phyloP scores from a whole-genome alignment of 352 stramenopile genomes.

The Lagenidium sp. region DNA sequence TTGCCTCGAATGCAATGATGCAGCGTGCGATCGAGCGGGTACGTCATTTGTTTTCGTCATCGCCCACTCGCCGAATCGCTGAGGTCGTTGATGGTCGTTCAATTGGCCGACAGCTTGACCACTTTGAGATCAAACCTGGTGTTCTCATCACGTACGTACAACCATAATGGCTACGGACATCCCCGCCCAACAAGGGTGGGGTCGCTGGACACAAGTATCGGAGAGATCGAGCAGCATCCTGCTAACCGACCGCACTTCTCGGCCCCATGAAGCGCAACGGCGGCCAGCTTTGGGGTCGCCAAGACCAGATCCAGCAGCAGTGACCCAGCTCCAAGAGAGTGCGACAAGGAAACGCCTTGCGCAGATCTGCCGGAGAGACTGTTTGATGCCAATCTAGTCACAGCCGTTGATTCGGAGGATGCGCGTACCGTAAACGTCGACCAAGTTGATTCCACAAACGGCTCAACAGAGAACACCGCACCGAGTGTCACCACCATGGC shows the following conservation, averaged over 20 bases:
- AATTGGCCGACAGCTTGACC: conserved; percentile 39
- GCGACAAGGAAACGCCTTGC: conserved; percentile 5
- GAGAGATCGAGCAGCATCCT: background rate
- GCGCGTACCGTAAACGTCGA: background rate
- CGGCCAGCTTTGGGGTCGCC: too few relatives aligned
- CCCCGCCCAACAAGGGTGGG: background rate
- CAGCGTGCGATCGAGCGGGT: conserved; percentile 66
- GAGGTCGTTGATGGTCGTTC: too few relatives aligned
- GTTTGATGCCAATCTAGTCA: too few relatives aligned
- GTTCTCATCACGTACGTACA: conserved; percentile 74
- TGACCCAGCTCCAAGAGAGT: too few relatives aligned
- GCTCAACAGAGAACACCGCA: background rate
- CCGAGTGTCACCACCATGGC: background rate
- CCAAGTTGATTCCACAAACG: background rate
- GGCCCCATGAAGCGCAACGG: too few relatives aligned
- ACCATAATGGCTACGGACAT: too few relatives aligned
- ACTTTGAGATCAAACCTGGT: conserved; percentile 79
- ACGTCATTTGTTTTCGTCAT: background rate
- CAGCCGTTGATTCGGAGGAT: background rate
- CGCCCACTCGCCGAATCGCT: too few relatives aligned
- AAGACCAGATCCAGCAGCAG: too few relatives aligned
- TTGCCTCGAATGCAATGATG: conserved; percentile 56
- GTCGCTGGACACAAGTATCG: background rate
- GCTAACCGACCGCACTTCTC: too few relatives aligned
- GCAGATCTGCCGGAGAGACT: background rate